Percentiles rank a stretch among this genome's conserved stretches.
These are phyloP conservation scores for Rhizomucor miehei DNA, from an alignment of 371 early-diverging fungal genomes.

Conservation along the genomic window DNA sequence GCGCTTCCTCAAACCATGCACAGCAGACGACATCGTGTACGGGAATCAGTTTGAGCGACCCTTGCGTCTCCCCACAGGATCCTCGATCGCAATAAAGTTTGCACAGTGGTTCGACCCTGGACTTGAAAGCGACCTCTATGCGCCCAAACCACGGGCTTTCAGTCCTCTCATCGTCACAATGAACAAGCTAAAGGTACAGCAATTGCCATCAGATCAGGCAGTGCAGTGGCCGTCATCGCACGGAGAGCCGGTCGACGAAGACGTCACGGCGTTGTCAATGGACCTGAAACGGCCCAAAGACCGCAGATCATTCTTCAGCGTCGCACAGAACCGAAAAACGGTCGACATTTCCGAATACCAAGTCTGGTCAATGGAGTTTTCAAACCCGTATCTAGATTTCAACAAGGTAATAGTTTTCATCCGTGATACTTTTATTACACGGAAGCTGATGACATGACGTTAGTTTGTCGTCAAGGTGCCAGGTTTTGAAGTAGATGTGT, in stretches of 20 bases:
- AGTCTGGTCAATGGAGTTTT: conserved; percentile 66
- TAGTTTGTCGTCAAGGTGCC: conserved; percentile 53
- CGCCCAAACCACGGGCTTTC: conserved; percentile 73
- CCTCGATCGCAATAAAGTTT: conserved; percentile 72
- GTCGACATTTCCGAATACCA: conserved; percentile 43
- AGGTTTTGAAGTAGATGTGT: conserved; percentile 55
- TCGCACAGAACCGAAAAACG: conserved; percentile 25
- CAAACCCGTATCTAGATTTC: conserved; percentile 65
- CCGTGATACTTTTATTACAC: background rate
- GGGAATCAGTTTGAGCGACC: conserved; percentile 78
- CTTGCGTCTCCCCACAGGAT: conserved; percentile 66
- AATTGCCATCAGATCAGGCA: conserved; percentile 7
- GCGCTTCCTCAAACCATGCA: conserved; percentile 50
- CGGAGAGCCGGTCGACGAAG: conserved; percentile 43
- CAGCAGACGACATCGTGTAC: conserved; percentile 71
- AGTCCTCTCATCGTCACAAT: conserved; percentile 72
- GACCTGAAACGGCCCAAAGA: conserved; percentile 29
- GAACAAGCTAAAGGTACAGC: conserved; percentile 52
- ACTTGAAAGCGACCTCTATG: conserved; percentile 68
- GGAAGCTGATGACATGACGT: background rate
- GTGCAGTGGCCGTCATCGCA: conserved; percentile 4
- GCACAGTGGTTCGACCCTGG: conserved; percentile 81
- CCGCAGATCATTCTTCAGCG: conserved; percentile 32
- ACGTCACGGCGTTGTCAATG: conserved; percentile 15
- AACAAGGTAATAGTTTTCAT: conserved; percentile 22